These are phyloP conservation scores for Yamadazyma insecticola DNA, from an alignment of 805 yeast species.

Conservation along the genomic window DNA sequence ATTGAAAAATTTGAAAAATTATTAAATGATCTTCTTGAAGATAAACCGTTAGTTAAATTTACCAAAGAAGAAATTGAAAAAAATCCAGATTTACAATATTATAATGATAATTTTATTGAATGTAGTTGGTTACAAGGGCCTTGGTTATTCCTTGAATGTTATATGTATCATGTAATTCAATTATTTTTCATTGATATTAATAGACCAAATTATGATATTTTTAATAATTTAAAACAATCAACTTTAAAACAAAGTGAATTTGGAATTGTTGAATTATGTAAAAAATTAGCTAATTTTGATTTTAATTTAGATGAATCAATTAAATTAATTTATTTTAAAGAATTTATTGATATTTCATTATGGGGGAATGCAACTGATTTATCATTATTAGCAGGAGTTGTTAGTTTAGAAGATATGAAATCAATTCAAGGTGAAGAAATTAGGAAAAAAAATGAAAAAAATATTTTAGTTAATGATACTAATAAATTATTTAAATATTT, in stretches of 20 bases:
- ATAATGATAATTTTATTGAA: constrained; percentile 44
- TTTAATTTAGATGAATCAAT: constrained; percentile 35
- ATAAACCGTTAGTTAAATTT: constrained; percentile 25
- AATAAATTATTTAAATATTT: constrained; percentile 56
- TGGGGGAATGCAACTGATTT: constrained; percentile 99
- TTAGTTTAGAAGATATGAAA: constrained; percentile 77
- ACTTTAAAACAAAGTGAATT: constrained; percentile 70
- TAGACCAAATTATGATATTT: constrained; percentile 56
- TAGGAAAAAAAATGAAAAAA: constrained; percentile 73
- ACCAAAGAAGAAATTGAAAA: constrained; percentile 30
- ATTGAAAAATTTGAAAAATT: constrained; percentile 30
- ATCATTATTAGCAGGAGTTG: constrained; percentile 83
- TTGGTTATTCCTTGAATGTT: constrained; percentile 87
- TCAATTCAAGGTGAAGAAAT: constrained; percentile 89
- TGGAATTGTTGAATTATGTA: constrained; percentile 81
- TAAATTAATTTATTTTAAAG: constrained; percentile 62
- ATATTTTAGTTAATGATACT: constrained; percentile 75
- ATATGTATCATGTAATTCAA: constrained; percentile 67
- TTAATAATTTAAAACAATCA: constrained; percentile 60
- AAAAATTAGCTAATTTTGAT: constrained; percentile 43
- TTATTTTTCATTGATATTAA: constrained; percentile 28
- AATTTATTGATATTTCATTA: constrained; percentile 79
- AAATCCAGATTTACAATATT: constrained; percentile 48
- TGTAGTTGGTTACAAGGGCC: constrained; percentile 80
- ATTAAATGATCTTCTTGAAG: constrained; percentile 32